Conservation (phyloP, 2,329 filamentous ascomycete species). For the Magnaporthiopsis incrustans region DNA sequence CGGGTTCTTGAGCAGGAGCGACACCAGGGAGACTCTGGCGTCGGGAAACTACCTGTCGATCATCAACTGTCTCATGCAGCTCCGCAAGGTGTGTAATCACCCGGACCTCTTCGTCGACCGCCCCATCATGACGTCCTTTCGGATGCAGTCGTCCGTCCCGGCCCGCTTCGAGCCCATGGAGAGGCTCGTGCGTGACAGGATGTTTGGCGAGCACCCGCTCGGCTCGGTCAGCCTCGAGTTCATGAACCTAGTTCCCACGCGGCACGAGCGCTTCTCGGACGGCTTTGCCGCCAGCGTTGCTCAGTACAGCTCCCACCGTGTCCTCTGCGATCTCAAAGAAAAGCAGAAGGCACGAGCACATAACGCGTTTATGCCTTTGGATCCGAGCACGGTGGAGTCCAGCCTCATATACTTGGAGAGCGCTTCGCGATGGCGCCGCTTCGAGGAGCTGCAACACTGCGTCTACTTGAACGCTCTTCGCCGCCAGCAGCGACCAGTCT, state of each 20-base stretch:
- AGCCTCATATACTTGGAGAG: conserved; percentile 68
- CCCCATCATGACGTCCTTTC: conserved; percentile 93
- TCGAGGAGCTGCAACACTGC: conserved; percentile 72
- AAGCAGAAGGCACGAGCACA: conserved; percentile 57
- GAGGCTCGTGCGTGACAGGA: conserved; percentile 54
- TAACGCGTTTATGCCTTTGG: conserved; percentile 44
- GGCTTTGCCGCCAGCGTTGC: conserved; percentile 46
- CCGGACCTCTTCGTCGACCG: conserved; percentile 94
- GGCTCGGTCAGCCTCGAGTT: conserved; percentile 64
- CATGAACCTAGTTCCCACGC: conserved; percentile 68
- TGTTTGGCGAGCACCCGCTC: conserved; percentile 57
- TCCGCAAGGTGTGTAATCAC: conserved; percentile 97
- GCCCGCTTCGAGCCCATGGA: conserved; percentile 70
- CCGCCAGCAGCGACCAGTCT: conserved; percentile 72
- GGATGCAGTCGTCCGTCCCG: conserved; percentile 72
- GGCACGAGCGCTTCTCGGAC: conserved; percentile 61
- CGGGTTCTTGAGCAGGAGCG: conserved; percentile 83
- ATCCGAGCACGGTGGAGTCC: conserved; percentile 60
- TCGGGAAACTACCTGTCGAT: conserved; percentile 96
- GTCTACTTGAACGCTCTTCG: conserved; percentile 75
- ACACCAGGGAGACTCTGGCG: conserved; percentile 80
- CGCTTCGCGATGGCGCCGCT: conserved; percentile 57
- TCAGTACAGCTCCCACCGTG: conserved; percentile 61
- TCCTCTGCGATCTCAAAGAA: conserved; percentile 63
- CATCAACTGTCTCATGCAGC: conserved; percentile 96